Evolutionary conservation across 1,284 basidiomycete genomes (phyloP), one percentile per base, ranked within the genome.

Genomic region (Anthracocystis setariae): DNA sequence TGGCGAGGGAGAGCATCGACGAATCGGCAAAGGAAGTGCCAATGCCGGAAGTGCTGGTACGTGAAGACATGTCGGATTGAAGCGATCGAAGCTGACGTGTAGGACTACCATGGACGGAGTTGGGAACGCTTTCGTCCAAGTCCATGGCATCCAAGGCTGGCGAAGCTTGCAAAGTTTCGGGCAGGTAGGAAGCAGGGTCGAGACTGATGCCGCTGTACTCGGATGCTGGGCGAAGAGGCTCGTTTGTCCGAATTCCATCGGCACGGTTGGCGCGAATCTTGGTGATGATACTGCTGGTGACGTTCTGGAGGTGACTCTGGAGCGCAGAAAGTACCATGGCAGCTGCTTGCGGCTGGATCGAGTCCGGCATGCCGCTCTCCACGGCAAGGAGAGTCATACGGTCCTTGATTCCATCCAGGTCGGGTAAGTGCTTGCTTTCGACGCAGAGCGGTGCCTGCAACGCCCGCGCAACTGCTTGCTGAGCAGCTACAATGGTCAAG

Each of bases 371-470:
- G 10, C 83, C 83, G 1, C 73, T 75, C 46, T 85, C 82, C 37
- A 83, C 84, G 4, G 84, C 83, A 13, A 82, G 55, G 8, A 83
- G 56, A 20, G 80, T 76, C 84, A 85, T 85, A 5, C 84, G 73
- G 54, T 85, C 84, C 23, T 72, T 76, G 37, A 85, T 62, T 5
- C 64, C 70, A 21, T 85, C 82, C 3, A 80, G 27, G 56, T 84
- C 84, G 5, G 84, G 84, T 21, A 85, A 51, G 15, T 80, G 59
- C 40, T 83, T 82, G 23, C 79, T 71, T 50, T 85, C 84, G 62
- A 79, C 77, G 63, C 83, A 85, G 15, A 82, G 55, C 8, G 79
- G 83, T 15, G 73, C 71, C 21, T 60, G 52, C 25, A 76, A 42
- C 2, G 74, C 75, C 21, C 81, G 61, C 3, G 63, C 56, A 13